Conservation (phyloP, 2,329 filamentous ascomycete species). For the Myriosclerotinia duriaeana region DNA sequence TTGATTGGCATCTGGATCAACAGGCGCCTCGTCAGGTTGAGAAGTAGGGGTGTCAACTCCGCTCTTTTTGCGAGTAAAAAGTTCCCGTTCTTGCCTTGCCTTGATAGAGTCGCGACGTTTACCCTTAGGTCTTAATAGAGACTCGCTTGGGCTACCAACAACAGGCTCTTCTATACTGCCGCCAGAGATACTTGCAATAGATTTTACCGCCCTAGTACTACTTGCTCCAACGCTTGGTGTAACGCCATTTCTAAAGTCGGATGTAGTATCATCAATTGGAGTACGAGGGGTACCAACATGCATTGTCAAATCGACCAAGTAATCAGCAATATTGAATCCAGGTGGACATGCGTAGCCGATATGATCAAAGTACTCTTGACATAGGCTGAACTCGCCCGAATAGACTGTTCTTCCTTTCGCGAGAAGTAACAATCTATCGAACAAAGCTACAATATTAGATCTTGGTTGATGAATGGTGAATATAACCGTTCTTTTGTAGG, state of each 20-base stretch:
- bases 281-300: constrained; percentile 68
- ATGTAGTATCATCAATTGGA: constrained; percentile 55
- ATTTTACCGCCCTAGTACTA: constrained; percentile 86
- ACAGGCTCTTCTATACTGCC: constrained; percentile 65
- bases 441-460: constrained; percentile 96
- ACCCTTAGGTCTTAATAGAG: constrained; percentile 62
- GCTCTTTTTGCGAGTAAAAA: constrained; percentile 80
- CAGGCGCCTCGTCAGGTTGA: constrained; percentile 57
- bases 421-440: constrained; percentile 88
- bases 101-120: constrained; percentile 79
- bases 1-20: constrained; percentile 48
- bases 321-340: constrained; percentile 98
- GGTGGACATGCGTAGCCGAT: constrained; percentile 91
- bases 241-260: constrained; percentile 62
- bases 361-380: constrained; percentile 88
- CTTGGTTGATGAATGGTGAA: constrained; percentile 98
- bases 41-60: constrained; percentile 62
- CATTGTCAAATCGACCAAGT: constrained; percentile 96
- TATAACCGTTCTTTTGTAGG: constrained; percentile 93
- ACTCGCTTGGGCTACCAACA: constrained; percentile 58
- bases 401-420: constrained; percentile 89
- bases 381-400: constrained; percentile 84
- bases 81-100: constrained; percentile 81
- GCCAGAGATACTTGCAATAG: constrained; percentile 79
- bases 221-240: constrained; percentile 73